phyloP scores from a whole-genome alignment of 1,284 basidiomycete species.

The Marasmius sp. region DNA sequence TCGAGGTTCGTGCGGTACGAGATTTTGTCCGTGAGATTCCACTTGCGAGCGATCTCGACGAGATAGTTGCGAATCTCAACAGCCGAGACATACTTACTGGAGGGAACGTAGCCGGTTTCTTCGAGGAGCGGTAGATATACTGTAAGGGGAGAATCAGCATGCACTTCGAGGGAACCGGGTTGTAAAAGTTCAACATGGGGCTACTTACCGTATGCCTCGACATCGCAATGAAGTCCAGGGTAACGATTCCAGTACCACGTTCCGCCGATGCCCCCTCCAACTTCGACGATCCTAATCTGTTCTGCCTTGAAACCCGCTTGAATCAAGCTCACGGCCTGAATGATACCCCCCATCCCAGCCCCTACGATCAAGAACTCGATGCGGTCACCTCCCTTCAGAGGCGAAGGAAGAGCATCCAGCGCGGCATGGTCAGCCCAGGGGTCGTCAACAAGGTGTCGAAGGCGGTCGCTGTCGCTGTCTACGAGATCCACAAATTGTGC shows the following conservation, averaged over 20 bases:
- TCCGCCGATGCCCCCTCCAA: slow-evolving; percentile 18
- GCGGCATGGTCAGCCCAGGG: slow-evolving; percentile 18
- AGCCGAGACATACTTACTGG: slow-evolving; percentile 17
- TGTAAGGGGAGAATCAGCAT: background rate
- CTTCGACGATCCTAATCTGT: slow-evolving; percentile 17
- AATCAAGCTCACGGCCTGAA: slow-evolving; percentile 14
- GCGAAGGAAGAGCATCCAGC: slow-evolving; percentile 8
- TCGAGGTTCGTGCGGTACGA: slow-evolving; percentile 11
- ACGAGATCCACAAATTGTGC: slow-evolving; percentile 13
- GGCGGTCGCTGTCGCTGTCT: background rate
- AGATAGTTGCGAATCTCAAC: slow-evolving; percentile 15
- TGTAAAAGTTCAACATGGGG: background rate
- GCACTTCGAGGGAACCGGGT: background rate
- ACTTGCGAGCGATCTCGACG: slow-evolving; percentile 17
- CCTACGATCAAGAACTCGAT: slow-evolving; percentile 16
- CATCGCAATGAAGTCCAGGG: slow-evolving; percentile 18
- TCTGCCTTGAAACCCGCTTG: slow-evolving; percentile 12
- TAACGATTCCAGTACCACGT: slow-evolving; percentile 23
- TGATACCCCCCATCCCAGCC: slow-evolving; percentile 14
- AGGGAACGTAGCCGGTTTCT: slow-evolving; percentile 20
- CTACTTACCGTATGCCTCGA: background rate
- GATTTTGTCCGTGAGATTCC: slow-evolving; percentile 14
- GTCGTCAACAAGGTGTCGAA: slow-evolving; percentile 13
- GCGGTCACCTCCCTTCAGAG: slow-evolving; percentile 9
- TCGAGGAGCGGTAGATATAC: slow-evolving; percentile 17